Base-by-base conservation (phyloP, 2,329 filamentous ascomycete species). In the Elsinoe ampelina region DNA sequence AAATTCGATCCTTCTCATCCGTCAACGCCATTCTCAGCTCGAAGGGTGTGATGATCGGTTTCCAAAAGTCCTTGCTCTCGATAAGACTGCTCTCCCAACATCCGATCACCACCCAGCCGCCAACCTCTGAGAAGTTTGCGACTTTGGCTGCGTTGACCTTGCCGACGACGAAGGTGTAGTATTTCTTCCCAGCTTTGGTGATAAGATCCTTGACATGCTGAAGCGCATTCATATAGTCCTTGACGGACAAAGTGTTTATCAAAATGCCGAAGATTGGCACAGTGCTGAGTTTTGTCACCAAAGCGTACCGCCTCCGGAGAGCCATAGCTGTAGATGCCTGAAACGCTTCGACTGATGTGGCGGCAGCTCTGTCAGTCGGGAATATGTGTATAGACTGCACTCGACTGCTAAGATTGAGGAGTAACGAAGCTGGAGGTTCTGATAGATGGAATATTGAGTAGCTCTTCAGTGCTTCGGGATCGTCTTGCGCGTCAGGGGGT, bases 41-140 rank as follows among this genome's bases (percentile, higher is more conserved):
- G 68, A 95, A 97, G 0, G 92, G 92, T n/a, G 93, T 98, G 39
- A 97, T 83, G 8, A 97, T 84, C 0, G 91, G 90, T 64, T 83
- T 82, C 79, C 85, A 97, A 67, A 95, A 95, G 5, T 87, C 87
- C 58, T 87, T 86, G 61, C 90, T 89, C 64, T 96, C 92, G 3
- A 98, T 82, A 52, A 97, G 74, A 59, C 87, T 89, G 69, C 91
- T 95, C 73, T 98, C 93, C 93, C 93, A 98, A 72, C 93, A 98
- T 2, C 93, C 92, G 8, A 98, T 88, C 0, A 97, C 90, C 0
- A 97, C 90, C 93, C 93, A 98, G 13, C 90, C 92, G 42, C 90
- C 92, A 4, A 98, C 82, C 70, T 98, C 93, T 58, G 86, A 83
- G 72, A 98, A 98, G 71, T 98, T 98, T 50, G 93, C 93, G 19